These are phyloP conservation scores for Setaria italica DNA, from an alignment of 202 grass and related monocot species.

Conservation along the genomic window DNA sequence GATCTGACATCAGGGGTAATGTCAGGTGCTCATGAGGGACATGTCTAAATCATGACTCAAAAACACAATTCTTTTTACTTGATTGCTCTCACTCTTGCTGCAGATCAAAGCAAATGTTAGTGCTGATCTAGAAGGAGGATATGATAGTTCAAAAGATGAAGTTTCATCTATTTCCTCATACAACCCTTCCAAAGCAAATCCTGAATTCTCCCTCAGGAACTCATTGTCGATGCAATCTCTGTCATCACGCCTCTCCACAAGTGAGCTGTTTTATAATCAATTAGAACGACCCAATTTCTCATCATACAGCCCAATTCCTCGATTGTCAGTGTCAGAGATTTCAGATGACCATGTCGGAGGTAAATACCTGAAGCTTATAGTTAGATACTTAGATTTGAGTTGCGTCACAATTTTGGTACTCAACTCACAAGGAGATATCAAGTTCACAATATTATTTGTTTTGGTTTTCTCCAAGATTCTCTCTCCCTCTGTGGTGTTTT, in stretches of 20 bases:
- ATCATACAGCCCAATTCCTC: slow-evolving; percentile 67
- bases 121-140: slow-evolving; percentile 87
- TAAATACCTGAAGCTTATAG: slow-evolving; percentile 47
- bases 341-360: slow-evolving; percentile 80
- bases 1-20: too few species aligned
- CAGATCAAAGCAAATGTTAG: slow-evolving; percentile 82
- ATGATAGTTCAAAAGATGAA: slow-evolving; percentile 98
- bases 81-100: slow-evolving; percentile 39
- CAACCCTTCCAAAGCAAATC: slow-evolving; percentile 78
- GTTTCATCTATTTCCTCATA: slow-evolving; percentile 95
- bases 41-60: neutral
- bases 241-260: slow-evolving; percentile 72
- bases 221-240: slow-evolving; percentile 77
- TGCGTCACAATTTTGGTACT: slow-evolving; percentile 6
- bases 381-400: slow-evolving; percentile 11
- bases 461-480: neutral
- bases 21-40: too few species aligned
- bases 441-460: neutral
- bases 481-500: neutral
- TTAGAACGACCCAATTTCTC: slow-evolving; percentile 58
- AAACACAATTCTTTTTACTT: slow-evolving; percentile 1
- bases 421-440: slow-evolving; percentile 12
- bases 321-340: slow-evolving; percentile 84
- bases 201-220: slow-evolving; percentile 62
- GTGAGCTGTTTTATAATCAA: slow-evolving; percentile 63